Conservation (phyloP, 75 land plant genomes). For the Isoetes taiwanensis region DNA sequence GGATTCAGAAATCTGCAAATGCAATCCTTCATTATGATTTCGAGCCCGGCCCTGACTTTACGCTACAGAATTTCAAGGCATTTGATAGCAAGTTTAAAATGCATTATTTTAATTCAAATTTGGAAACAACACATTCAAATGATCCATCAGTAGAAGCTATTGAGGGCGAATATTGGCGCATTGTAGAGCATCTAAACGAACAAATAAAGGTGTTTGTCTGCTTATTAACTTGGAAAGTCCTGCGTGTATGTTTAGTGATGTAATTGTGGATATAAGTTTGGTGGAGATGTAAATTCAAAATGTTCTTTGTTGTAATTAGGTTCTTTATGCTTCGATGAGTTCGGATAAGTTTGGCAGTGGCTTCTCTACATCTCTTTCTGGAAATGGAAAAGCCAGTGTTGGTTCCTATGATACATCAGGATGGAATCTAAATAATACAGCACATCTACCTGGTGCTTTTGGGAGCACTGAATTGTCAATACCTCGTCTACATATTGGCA, state of each 20-base stretch:
- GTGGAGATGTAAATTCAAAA: too few species aligned
- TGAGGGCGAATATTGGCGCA: conserved; percentile 91
- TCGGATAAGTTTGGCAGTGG: conserved; percentile 61
- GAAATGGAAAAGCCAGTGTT: background rate
- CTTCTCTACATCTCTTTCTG: conserved; percentile 40
- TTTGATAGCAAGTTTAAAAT: conserved; percentile 70
- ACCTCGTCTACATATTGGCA: conserved; percentile 79
- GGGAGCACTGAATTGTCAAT: conserved; percentile 59
- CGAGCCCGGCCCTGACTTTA: conserved; percentile 59
- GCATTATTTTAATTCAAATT: conserved; percentile 70
- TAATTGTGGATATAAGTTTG: too few species aligned
- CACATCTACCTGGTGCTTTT: conserved; percentile 62
- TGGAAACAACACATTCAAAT: background rate
- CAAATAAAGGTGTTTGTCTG: conserved; percentile 95
- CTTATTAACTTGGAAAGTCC: too few species aligned
- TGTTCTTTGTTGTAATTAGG: too few species aligned
- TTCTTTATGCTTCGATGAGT: conserved; percentile 62
- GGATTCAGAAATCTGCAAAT: too few species aligned
- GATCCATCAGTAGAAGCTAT: conserved; percentile 57
- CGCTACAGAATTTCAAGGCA: conserved; percentile 50
- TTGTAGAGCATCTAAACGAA: conserved; percentile 70
- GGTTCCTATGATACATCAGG: conserved; percentile 44
- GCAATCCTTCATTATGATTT: too few species aligned
- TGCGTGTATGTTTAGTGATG: too few species aligned
- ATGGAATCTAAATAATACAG: conserved; percentile 82